A percentile compares a stretch with the other conserved stretches of the same genome.
These are phyloP conservation scores for Kuraishia cidri DNA, from an alignment of 805 yeast species.

Conservation along the genomic window DNA sequence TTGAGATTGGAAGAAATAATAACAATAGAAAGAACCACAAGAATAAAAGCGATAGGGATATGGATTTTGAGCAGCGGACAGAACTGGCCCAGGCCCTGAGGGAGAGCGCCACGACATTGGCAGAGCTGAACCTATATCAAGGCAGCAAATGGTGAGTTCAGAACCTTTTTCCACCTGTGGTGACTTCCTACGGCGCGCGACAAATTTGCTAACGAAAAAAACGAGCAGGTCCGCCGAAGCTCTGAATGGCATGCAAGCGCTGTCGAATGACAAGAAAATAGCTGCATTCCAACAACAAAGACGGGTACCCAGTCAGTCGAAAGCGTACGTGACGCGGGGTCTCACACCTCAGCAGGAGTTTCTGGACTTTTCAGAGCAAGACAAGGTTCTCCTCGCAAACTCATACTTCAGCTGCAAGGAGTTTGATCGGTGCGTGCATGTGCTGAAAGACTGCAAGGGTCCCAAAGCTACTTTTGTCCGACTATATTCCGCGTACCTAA, in stretches of 20 bases:
- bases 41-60: slow-evolving; percentile 1
- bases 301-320: slow-evolving; percentile 3
- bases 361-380: slow-evolving; percentile 24
- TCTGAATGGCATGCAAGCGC: slow-evolving; percentile 41
- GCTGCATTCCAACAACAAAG: slow-evolving; percentile 10
- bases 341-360: slow-evolving; percentile 10
- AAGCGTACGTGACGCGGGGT: neutral
- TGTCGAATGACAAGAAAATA: slow-evolving; percentile 10
- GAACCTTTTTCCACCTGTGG: neutral
- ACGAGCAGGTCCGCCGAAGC: slow-evolving; percentile 57
- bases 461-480: slow-evolving; percentile 51
- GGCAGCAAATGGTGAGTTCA: slow-evolving; percentile 65
- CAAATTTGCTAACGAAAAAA: neutral
- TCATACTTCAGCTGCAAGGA: slow-evolving; percentile 77
- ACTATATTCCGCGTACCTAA: slow-evolving; percentile 59
- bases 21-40: neutral
- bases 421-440: slow-evolving; percentile 66
- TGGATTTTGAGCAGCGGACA: slow-evolving; percentile 18
- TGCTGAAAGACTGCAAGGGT: slow-evolving; percentile 40
- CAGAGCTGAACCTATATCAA: slow-evolving; percentile 51
- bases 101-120: slow-evolving; percentile 32
- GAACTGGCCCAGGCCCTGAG: slow-evolving; percentile 20
- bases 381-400: slow-evolving; percentile 51
- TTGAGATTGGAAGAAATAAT: neutral
- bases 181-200: neutral